Conservation (phyloP, 2,329 filamentous ascomycete genomes). For the Diatrype stigma region DNA sequence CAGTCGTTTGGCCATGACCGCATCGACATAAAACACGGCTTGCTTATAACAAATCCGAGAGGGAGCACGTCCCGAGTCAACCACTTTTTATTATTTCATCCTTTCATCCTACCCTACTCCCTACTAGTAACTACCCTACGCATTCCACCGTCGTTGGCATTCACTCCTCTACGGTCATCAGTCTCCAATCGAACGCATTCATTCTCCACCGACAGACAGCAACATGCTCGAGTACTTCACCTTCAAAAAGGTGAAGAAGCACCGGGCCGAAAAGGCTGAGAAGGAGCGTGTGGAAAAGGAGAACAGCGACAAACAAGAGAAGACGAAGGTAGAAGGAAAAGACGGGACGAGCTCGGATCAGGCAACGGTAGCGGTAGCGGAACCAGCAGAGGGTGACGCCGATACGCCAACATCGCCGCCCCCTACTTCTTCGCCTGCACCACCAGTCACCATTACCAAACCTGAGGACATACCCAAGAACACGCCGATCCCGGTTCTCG, state of each 20-base stretch:
- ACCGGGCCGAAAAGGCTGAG: constrained; percentile 45
- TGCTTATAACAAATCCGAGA: neutral
- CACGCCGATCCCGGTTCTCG: constrained; percentile 45
- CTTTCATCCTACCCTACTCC: neutral
- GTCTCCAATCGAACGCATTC: neutral
- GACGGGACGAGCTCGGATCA: neutral
- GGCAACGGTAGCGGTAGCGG: constrained; percentile 11
- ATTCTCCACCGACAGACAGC: constrained; percentile 3
- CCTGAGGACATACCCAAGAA: constrained; percentile 20
- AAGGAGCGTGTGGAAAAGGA: constrained; percentile 20
- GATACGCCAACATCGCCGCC: constrained; percentile 1
- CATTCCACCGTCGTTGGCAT: neutral
- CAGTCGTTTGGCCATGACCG: neutral
- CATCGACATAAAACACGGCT: neutral
- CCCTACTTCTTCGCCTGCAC: constrained; percentile 9
- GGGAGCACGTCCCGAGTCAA: neutral
- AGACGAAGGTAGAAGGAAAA: constrained; percentile 11
- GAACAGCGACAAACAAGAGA: constrained; percentile 26
- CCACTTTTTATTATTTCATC: neutral
- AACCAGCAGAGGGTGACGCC: constrained; percentile 6
- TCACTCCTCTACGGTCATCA: neutral
- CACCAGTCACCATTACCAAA: constrained; percentile 23
- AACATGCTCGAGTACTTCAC: constrained; percentile 61
- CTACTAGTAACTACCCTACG: no score
- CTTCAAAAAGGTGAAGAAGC: constrained; percentile 60